Evolutionary conservation across 192 early-diverging fungal species (phyloP), one percentile per base, ranked within the genome.

Genomic region (Coemansia sp.): DNA sequence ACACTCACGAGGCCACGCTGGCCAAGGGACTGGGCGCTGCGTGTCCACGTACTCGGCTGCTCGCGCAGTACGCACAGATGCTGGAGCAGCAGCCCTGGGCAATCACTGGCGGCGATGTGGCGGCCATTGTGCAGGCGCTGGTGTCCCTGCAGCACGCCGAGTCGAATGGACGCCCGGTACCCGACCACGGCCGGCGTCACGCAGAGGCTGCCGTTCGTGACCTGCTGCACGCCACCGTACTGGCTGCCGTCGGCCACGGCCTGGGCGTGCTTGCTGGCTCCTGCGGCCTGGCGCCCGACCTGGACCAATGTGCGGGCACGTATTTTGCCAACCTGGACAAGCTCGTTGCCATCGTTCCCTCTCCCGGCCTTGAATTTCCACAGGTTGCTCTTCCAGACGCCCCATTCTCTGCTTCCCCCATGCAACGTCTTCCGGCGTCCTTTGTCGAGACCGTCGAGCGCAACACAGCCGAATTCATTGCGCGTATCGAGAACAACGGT

Each of bases 171-270:
- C 67, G 67, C 30, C 55, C 34, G 32, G 53, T 50, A 23, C 59
- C 59, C 38, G 66, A 69, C 49, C 56, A 53, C 50, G 56, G 63
- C 48, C 50, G 41, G 42, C 58, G 62, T 11, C 22, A 60, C 23
- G 69, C 65, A 13, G 62, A 72, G 38, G 46, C 39, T 18, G 69
- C 69, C 6, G 33, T 72, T 5, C 61, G 69, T 29, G 69, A 72
- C 35, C 58, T 72, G 2, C 40, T 72, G 20, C 69, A 72, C 18
- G 38, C 53, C 10, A 46, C 60, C 5, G 58, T 72, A 4, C 44
- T 65, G 23, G 51, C 60, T 29, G 53, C 69, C 3, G 69, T 72
- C n/a, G 62, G 52, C 5, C 69, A 72, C 18, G 58, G 69, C 3
- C 58, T 72, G 50, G 45, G 62, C 5, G 42, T 57, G 35, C 58